A percentile compares a stretch with the other conserved stretches of the same genome.
phyloP scores from a whole-genome alignment of 73 alveolate genomes.

The Paramecium sexaurelia region DNA sequence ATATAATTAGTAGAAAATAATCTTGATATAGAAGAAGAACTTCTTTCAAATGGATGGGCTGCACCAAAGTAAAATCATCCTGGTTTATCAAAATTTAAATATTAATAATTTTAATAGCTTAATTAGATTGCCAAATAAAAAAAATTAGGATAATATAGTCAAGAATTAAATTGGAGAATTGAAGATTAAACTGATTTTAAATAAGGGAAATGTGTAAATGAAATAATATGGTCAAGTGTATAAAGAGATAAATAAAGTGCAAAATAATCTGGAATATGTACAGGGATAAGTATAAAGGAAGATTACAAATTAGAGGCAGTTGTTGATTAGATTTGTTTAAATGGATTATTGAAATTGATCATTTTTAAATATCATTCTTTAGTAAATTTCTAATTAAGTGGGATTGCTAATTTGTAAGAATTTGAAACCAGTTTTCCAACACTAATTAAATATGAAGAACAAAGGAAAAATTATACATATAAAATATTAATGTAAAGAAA shows the following conservation, averaged over 20 bases:
- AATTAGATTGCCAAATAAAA: conserved; percentile 41
- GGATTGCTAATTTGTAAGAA: background rate
- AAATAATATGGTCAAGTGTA: conserved; percentile 12
- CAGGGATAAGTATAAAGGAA: background rate
- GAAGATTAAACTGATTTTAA: conserved; percentile 44
- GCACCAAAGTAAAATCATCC: background rate
- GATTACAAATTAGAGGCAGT: background rate
- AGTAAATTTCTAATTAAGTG: background rate
- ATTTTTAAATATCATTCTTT: background rate
- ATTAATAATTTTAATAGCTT: background rate
- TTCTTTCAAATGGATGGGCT: conserved; percentile 54
- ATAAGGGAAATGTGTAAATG: conserved; percentile 28
- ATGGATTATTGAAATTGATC: background rate
- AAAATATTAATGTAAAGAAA: conserved; percentile 6
- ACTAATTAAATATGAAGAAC: background rate
- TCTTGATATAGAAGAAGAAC: conserved; percentile 47
- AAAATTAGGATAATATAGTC: conserved; percentile 38
- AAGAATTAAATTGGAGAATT: conserved; percentile 39
- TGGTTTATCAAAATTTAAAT: conserved; percentile 4
- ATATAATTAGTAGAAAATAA: background rate
- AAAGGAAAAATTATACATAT: background rate
- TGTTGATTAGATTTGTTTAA: background rate
- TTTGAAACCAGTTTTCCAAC: conserved; percentile 36
- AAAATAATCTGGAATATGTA: background rate
- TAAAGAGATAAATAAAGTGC: conserved; percentile 4